Evolutionary conservation across 768 basidiomycete species (phyloP).

Genomic region (Russula lepida): DNA sequence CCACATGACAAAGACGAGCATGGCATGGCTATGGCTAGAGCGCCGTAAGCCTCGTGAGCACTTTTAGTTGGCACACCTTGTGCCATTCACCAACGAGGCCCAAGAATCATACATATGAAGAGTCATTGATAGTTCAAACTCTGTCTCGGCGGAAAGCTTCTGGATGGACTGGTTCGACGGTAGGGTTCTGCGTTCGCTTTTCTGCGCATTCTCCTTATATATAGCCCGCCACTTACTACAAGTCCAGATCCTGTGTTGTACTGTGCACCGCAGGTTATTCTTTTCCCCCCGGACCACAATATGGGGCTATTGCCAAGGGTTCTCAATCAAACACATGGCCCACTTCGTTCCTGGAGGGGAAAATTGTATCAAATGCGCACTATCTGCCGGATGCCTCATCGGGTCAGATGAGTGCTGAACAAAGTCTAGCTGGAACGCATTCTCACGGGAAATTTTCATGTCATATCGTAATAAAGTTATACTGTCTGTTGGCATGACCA

Average conservation of each 20-base stretch:
- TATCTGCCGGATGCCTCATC: slow-evolving; percentile 5
- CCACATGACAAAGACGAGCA: not conserved
- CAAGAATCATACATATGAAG: not conserved
- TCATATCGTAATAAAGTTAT: not conserved
- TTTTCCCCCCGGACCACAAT: not conserved
- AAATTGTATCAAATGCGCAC: not conserved
- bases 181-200: not conserved
- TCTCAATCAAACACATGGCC: not conserved
- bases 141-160: not conserved
- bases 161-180: not conserved
- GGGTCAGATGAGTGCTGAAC: not conserved
- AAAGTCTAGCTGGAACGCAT: not conserved
- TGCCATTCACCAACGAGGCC: slow-evolving; percentile 6
- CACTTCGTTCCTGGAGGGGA: not conserved
- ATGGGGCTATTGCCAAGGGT: slow-evolving; percentile 1
- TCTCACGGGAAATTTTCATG: slow-evolving; percentile 1
- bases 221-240: not conserved
- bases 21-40: too few species aligned
- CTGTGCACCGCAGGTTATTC: not conserved
- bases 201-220: not conserved
- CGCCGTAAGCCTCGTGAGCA: not conserved
- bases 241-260: not conserved
- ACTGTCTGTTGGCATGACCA: not conserved
- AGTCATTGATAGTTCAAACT: not conserved
- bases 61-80: not conserved